Base-by-base conservation (phyloP, 2,329 filamentous ascomycete genomes). In the Cercospora berteroae region DNA sequence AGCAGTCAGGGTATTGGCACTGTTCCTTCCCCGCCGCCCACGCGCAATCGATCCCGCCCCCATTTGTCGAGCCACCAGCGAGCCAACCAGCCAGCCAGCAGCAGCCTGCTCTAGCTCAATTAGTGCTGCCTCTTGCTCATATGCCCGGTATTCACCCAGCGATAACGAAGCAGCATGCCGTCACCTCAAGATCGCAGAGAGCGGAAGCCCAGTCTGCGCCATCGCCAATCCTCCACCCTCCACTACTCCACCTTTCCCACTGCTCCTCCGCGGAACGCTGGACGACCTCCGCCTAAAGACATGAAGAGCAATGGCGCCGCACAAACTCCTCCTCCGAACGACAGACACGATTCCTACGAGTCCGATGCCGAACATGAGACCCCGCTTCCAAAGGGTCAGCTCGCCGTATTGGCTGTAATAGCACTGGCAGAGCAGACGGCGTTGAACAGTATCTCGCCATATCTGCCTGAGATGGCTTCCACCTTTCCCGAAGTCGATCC, bases 401-500 rank as follows among this genome's bases (percentile, higher is more conserved):
- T 99, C 68, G 85, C 89, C 5, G 87, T 98, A 12, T 83, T 99
- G 36, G 94, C 94, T 1, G 82, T 97, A 71, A 91, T 99, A 68
- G 94, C 94, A 6, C 85, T 99, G 23, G 91, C 92, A 63, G 95
- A 99, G 78, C 95, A 99, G 83, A 98, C 94, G 0, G 95, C 95
- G 0, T 86, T 99, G 76, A 99, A 99, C 79, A 97, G 93, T 23
- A 97, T 99, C 75, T 91, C 90, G 10, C 95, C 95, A 0, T 99
- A 99, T 79, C 87, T 99, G 1, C 95, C 95, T 0, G 88, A 93
- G 73, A 98, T 99, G 94, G 89, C 94, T 1, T 87, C 88, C 23
- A 89, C 88, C 0, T 98, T 98, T 77, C 91, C 92, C 1, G 92
- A 92, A 69, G 89, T 97, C 20, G 86, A 90, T 20, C 80, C 85